phyloP scores from a whole-genome alignment of 768 basidiomycete genomes.

The Obba rivulosa region DNA sequence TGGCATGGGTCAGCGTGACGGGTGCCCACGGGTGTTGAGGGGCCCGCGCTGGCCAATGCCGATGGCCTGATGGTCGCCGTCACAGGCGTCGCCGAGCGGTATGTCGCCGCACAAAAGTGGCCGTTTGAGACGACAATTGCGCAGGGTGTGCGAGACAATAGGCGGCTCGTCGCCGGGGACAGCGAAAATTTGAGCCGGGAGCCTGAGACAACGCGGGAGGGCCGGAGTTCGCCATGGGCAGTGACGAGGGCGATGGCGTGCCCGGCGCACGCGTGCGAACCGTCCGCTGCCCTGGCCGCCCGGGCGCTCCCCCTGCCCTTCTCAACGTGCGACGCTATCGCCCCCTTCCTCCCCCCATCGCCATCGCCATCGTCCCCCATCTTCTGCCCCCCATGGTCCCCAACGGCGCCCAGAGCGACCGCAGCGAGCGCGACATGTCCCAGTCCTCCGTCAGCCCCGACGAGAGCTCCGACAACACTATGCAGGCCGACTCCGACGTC shows the following conservation, averaged over 20 bases:
- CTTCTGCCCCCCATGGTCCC: slow-evolving; percentile 14
- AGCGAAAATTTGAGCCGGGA: slow-evolving; percentile 18
- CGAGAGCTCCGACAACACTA: slow-evolving; percentile 43
- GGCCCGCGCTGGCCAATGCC: too few relatives aligned
- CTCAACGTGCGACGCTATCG: slow-evolving; percentile 16
- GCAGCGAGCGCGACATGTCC: slow-evolving; percentile 15
- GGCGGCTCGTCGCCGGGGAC: slow-evolving; percentile 9
- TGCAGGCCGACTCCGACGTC: slow-evolving; percentile 66
- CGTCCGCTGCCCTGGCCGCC: slow-evolving; percentile 30
- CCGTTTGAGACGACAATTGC: neutral
- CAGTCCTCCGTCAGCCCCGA: slow-evolving; percentile 26
- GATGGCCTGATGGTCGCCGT: too few relatives aligned
- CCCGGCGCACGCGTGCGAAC: slow-evolving; percentile 34
- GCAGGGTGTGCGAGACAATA: slow-evolving; percentile 8
- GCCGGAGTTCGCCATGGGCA: slow-evolving; percentile 32
- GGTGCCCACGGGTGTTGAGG: too few relatives aligned
- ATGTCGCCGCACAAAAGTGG: too few relatives aligned
- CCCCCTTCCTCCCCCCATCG: slow-evolving; percentile 20
- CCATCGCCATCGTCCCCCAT: slow-evolving; percentile 13
- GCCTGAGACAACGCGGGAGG: slow-evolving; percentile 14
- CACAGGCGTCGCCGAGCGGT: too few relatives aligned
- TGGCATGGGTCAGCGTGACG: too few relatives aligned
- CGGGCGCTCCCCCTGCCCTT: slow-evolving; percentile 29
- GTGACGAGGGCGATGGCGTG: slow-evolving; percentile 26
- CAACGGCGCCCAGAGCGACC: slow-evolving; percentile 18